Percentiles rank a stretch among this genome's conserved stretches.
phyloP scores from a whole-genome alignment of 352 stramenopile genomes.

The Phytopythium montanum region DNA sequence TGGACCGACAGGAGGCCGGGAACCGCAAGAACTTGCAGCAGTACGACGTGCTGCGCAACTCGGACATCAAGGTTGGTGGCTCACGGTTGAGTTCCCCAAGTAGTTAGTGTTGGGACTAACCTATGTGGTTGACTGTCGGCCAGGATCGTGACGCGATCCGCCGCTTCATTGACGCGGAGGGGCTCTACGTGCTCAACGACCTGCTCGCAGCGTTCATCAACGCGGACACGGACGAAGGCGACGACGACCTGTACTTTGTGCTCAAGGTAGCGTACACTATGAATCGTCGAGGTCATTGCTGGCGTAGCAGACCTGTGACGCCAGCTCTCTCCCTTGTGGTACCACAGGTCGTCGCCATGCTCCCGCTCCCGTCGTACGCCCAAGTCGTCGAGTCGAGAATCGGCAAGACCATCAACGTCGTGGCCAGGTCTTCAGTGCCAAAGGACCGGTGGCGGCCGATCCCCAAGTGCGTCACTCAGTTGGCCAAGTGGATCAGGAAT shows the following conservation, averaged over 20 bases:
- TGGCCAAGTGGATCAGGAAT: conserved; percentile 72
- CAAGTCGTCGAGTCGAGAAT: conserved; percentile 60
- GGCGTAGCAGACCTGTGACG: background rate
- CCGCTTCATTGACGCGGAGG: conserved; percentile 55
- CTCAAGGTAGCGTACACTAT: conserved; percentile 1
- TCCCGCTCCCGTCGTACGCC: conserved; percentile 47
- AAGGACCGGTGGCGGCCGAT: conserved; percentile 29
- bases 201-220: conserved; percentile 35
- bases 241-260: conserved; percentile 9
- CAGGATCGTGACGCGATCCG: conserved; percentile 56
- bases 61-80: conserved; percentile 34
- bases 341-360: conserved; percentile 63
- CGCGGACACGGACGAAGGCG: conserved; percentile 22
- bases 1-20: conserved; percentile 40
- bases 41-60: conserved; percentile 55
- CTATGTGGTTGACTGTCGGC: background rate
- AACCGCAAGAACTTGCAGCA: conserved; percentile 42
- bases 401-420: conserved; percentile 52
- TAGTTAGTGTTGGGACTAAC: background rate
- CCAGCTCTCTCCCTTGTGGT: conserved; percentile 11
- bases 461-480: conserved; percentile 35
- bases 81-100: background rate
- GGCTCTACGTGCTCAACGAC: conserved; percentile 55
- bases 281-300: background rate
- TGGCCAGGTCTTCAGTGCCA: conserved; percentile 38